Conservation (phyloP, 1,139 yeast genomes). For the Tardiomyces blankii region DNA sequence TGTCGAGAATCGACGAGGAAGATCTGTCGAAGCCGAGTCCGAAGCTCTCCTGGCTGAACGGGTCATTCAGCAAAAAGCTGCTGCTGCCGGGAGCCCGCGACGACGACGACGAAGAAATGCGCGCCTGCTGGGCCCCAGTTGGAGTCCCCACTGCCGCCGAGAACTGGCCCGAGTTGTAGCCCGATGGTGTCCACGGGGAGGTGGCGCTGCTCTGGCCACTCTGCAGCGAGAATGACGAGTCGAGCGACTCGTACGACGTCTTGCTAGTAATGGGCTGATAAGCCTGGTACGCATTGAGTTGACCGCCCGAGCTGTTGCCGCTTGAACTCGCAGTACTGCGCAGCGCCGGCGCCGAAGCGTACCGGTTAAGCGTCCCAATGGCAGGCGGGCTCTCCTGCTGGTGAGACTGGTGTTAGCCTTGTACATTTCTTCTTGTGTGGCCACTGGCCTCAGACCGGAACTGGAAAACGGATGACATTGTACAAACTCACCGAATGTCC, state of each 20-base stretch:
- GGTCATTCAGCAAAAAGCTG: background rate
- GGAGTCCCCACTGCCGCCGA: background rate
- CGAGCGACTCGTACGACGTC: background rate
- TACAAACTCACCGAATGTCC: too few species aligned
- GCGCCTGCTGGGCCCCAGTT: background rate
- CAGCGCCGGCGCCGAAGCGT: background rate
- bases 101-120: background rate
- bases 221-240: background rate
- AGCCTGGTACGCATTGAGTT: background rate
- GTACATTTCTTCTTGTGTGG: background rate
- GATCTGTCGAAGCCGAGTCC: background rate
- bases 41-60: background rate
- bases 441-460: background rate
- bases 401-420: background rate
- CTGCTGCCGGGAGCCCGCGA: background rate
- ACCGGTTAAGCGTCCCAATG: background rate
- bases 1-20: background rate
- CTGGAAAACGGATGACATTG: too few species aligned
- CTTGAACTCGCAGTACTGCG: background rate
- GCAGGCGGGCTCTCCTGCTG: background rate
- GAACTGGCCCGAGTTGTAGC: background rate
- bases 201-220: background rate
- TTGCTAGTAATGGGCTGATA: background rate
- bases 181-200: background rate
- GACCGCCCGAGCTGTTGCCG: background rate